phyloP scores from a whole-genome alignment of 139 green algal species.

The Chlamydomonas sp. region DNA sequence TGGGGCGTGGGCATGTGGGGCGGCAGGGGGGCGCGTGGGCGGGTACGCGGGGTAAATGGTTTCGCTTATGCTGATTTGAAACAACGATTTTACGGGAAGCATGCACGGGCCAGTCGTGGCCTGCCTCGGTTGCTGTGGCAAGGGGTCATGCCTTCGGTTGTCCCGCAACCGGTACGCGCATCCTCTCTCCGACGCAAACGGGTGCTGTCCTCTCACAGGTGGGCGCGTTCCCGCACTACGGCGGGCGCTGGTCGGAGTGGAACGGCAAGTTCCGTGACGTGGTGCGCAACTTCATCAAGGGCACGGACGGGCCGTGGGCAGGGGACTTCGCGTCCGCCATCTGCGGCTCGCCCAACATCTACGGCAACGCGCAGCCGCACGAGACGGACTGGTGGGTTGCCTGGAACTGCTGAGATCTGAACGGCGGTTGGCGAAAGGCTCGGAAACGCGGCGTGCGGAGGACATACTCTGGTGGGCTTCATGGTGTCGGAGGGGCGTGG shows the following conservation, averaged over 20 bases:
- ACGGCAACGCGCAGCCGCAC: conserved; percentile 57
- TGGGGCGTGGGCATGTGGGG: not conserved
- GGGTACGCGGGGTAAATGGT: not conserved
- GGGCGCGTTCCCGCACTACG: conserved; percentile 96
- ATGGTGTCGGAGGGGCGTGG: too few relatives aligned
- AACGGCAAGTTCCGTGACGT: conserved; percentile 96
- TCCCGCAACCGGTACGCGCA: too few relatives aligned
- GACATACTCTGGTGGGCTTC: too few relatives aligned
- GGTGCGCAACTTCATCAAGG: conserved; percentile 88
- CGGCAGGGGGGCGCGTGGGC: not conserved
- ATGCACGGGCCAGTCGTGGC: not conserved
- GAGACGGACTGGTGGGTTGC: conserved; percentile 61
- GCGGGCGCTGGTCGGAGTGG: conserved; percentile 96
- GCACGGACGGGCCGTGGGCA: conserved; percentile 86
- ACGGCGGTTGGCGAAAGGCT: not conserved
- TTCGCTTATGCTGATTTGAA: not conserved
- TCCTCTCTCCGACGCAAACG: too few relatives aligned
- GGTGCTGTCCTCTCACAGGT: conserved; percentile 55
- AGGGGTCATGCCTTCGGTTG: too few relatives aligned
- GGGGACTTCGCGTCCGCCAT: conserved; percentile 83
- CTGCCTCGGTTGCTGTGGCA: too few relatives aligned
- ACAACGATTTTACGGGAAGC: not conserved
- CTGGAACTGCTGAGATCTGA: too few relatives aligned
- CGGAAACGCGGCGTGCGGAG: not conserved
- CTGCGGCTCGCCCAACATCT: conserved; percentile 86